Evolutionary conservation across 2,329 filamentous ascomycete species (phyloP), one percentile per base, ranked within the genome.

Genomic region (Trichoderma koningii): DNA sequence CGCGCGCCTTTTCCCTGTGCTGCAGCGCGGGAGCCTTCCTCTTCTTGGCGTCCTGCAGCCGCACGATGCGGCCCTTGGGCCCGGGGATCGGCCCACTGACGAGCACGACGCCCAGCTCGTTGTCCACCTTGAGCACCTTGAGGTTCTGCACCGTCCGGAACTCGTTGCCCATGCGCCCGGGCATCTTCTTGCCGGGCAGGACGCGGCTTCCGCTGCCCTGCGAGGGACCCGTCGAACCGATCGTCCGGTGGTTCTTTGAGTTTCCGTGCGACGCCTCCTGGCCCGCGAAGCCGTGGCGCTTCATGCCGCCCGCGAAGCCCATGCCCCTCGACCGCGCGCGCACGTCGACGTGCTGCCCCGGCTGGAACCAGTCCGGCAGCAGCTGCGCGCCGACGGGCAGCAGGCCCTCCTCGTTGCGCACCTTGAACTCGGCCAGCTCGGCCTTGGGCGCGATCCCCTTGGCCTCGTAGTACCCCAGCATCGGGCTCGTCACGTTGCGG

Each of bases 271-370:
- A 93, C 65, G 92, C 91, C 71, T 88, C 90, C 81, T 99, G 95
- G 72, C 95, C 95, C 34, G 82, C 77, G 78, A 95, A 98, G 41
- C 93, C 93, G 80, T 94, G 91, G 71, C 91, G 85, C 87, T 99
- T 99, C 95, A 99, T 99, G 70, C 92, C 95, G 85, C 95, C 95
- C 10, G 90, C 92, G 76, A 97, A 99, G 7, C 95, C 95, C 86
- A 92, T 94, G 61, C 95, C 95, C 75, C 91, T 87, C 71, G 87
- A 89, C 73, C 90, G 87, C 55, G 88, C 89, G 72, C 89, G 85
- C 62, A 92, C 88, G 80, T 99, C 95, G 66, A 99, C 90, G 77
- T 87, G 96, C 79, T 97, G 93, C 19, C 95, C 95, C 73, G 89
- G 86, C 72, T 89, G 84, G 80, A 98, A 98, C 91, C 95, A 96